Conservation (phyloP, 2,329 filamentous ascomycete genomes). For the Nemania abortiva region DNA sequence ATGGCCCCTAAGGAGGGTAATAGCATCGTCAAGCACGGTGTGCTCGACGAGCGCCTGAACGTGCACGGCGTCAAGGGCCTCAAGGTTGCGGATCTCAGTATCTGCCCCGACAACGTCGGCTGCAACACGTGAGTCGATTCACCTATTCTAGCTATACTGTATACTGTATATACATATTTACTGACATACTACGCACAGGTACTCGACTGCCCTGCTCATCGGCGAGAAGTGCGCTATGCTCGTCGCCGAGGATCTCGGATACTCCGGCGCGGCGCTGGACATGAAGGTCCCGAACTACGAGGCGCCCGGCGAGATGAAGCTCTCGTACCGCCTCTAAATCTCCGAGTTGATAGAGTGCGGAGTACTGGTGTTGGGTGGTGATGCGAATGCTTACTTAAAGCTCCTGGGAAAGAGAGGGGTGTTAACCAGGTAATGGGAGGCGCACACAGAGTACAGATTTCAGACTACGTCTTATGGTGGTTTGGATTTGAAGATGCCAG, state of each 20-base stretch:
- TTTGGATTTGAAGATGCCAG: conserved; percentile 6
- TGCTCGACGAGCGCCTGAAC: conserved; percentile 81
- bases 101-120: conserved; percentile 83
- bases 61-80: conserved; percentile 82
- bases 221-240: conserved; percentile 80
- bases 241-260: conserved; percentile 78
- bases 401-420: not conserved
- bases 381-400: no score
- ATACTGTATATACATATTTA: not conserved
- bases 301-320: conserved; percentile 62
- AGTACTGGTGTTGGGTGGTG: not conserved
- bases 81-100: conserved; percentile 80
- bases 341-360: not conserved
- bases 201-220: conserved; percentile 78
- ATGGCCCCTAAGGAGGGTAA: conserved; percentile 83
- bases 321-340: conserved; percentile 59
- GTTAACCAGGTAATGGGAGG: not conserved
- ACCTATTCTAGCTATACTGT: no score
- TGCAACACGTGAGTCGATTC: conserved; percentile 68
- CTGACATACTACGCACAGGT: conserved; percentile 54
- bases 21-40: conserved; percentile 83
- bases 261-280: conserved; percentile 77
- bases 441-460: not conserved
- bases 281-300: conserved; percentile 80
- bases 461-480: not conserved